Conservation (phyloP, 768 basidiomycete genomes). For the Boletus sensibilis region DNA sequence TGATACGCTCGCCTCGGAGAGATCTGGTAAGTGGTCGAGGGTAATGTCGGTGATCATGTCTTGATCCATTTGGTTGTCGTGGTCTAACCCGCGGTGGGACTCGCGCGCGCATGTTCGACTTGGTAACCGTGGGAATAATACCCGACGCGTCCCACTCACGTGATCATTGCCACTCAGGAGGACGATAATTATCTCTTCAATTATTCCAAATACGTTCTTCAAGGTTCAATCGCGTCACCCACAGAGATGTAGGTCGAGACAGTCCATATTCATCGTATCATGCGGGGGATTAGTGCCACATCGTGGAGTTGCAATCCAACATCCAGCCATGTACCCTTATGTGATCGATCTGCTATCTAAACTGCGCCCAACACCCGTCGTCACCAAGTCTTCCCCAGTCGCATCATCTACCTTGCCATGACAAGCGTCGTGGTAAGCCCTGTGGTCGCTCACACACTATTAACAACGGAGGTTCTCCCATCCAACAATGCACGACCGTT, state of each 20-base stretch:
- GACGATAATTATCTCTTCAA: neutral
- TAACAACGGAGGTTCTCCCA: neutral
- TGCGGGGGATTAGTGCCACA: neutral
- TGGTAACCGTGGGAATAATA: constrained; percentile 21
- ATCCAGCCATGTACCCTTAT: constrained; percentile 18
- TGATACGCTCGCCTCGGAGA: constrained; percentile 42
- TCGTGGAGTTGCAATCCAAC: constrained; percentile 9
- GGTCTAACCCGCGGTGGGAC: neutral
- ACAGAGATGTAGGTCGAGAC: neutral
- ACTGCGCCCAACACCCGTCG: neutral
- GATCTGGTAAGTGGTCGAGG: constrained; percentile 53
- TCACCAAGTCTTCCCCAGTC: no score
- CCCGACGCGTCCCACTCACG: constrained; percentile 31
- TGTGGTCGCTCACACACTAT: neutral
- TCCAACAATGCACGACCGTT: neutral
- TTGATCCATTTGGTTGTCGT: constrained; percentile 11
- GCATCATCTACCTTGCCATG: neutral
- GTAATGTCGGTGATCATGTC: constrained; percentile 42
- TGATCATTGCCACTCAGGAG: constrained; percentile 8
- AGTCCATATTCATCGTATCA: neutral
- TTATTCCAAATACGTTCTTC: neutral
- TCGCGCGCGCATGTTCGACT: constrained; percentile 9
- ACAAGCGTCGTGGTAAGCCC: no score
- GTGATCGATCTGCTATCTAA: constrained; percentile 10
- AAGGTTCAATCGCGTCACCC: neutral